Base-by-base conservation (phyloP, 257 asterid species). In the Handroanthus guayacan region DNA sequence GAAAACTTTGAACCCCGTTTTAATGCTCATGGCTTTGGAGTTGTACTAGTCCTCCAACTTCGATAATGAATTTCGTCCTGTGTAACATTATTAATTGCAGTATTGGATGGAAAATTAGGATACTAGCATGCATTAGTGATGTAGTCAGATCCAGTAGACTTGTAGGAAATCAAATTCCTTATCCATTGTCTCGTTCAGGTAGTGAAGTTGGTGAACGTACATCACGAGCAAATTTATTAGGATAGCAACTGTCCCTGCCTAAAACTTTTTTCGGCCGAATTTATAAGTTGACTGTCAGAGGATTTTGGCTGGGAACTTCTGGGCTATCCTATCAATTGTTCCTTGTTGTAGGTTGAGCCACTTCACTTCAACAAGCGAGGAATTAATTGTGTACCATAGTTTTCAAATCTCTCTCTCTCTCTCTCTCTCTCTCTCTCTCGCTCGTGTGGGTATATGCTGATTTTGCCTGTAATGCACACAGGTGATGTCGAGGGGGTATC, bases 391-490 rank as follows among this genome's bases (percentile, higher is more conserved):
- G 55, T 45, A 13, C 62, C 8, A 3, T 39, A 51, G 20, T 57
- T 34, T 61, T 36, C n/a, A 31, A 11, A 11, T 69, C 67, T 51
- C 51, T 65, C 58, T 61, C 37, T 62, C 55, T 20, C 25, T 51
- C 51, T 65, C 58, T 61, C 37, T 62, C 55, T 20, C 25, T 69
- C 67, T 51, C 51, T 65, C 58, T 61, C 37, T 62, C 55, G 13
- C 25, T 7, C 34, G 57, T 67, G 25, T 60, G 50, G 31, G 31
- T 25, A 25, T 25, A 36, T 39, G 78, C 72, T 47, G 73, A 75
- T 38, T 31, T 75, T 16, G 58, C 44, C n/a, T 72, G 71, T 74
- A 69, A 54, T 68, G 56, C 79, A 75, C 75, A 45, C 51, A 79
- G 60, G 37, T 13, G 43, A n/a, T 48, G 63, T 72, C 67, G 37